Base-by-base conservation (phyloP, 1,139 yeast species). In the Pichia sp. region DNA sequence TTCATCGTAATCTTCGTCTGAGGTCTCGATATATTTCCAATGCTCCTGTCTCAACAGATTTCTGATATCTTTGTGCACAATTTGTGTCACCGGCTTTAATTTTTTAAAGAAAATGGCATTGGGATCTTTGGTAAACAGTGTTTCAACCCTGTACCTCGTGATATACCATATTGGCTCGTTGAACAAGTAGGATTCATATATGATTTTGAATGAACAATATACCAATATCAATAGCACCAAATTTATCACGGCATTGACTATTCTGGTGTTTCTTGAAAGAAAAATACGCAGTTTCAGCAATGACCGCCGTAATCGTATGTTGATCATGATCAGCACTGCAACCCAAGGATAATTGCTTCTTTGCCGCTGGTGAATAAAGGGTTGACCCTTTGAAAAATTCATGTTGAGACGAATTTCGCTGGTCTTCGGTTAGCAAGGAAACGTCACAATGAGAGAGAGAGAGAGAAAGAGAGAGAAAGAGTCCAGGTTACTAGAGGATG, bases 91-190 rank as follows among this genome's bases (percentile, higher is more conserved):
- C 6, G 29, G 27, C 9, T 6, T 31, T 11, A 31, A 4, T 11
- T 32, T 38, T 32, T 32, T 27, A 23, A 26, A 38, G 32, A 29
- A 28, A 29, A 16, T 23, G 26, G 27, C 23, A 23, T 35, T n/a
- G 8, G 16, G 16, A 11, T n/a, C 37, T 23, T n/a, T 35, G 27
- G 33, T 5, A 8, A n/a, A 7, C 23, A 34, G 11, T 11, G 6
- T 11, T n/a, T 34, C 26, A 6, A 48, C 5, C 9, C 38, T 16
- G 40, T 48, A 38, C 28, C 40, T 38, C 3, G 52, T 51, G 1
- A 51, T 47, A 34, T 41, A 36, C 51, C 51, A 51, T 6, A 51
- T 28, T 11, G 52, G 49, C 9, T 48, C 42, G 10, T 36, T 37
- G 3, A n/a, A 28, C 9, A 4, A 7, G 27, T 32, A 43, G 8